Percentiles rank a stretch among this genome's conserved stretches.
Conservation (phyloP, 1,139 yeast species). For the Lizanozyma gosingica region DNA sequence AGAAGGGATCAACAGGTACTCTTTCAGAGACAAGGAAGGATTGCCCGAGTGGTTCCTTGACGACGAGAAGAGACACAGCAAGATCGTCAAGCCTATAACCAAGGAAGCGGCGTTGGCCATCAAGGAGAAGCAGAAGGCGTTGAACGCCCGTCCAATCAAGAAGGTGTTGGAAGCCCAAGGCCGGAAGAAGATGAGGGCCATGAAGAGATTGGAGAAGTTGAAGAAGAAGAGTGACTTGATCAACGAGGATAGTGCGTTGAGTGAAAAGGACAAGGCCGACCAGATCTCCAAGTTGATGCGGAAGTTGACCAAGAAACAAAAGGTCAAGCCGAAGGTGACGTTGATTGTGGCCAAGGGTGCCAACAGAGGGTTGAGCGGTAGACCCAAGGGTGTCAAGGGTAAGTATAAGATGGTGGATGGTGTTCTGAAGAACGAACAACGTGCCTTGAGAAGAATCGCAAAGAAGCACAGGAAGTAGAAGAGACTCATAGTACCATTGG, state of each 20-base stretch:
- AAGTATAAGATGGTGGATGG: conserved; percentile 99
- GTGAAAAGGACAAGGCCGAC: conserved; percentile 90
- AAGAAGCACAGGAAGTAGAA: conserved; percentile 60
- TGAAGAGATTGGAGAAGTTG: conserved; percentile 77
- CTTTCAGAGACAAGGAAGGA: conserved; percentile 85
- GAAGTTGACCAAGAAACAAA: conserved; percentile 69
- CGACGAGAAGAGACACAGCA: conserved; percentile 81
- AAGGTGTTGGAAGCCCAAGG: conserved; percentile 97
- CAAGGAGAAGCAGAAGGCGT: conserved; percentile 78
- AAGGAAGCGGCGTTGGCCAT: conserved; percentile 94
- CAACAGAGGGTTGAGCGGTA: conserved; percentile 81
- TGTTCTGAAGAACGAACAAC: conserved; percentile 90
- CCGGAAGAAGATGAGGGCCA: conserved; percentile 91
- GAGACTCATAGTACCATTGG: no score
- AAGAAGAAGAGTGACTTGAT: conserved; percentile 91
- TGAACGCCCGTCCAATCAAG: conserved; percentile 96
- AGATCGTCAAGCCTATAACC: conserved; percentile 83
- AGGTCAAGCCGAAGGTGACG: conserved; percentile 73
- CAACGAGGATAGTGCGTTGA: conserved; percentile 77
- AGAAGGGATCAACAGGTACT: conserved; percentile 85
- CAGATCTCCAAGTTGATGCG: conserved; percentile 83
- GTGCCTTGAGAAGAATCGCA: conserved; percentile 84
- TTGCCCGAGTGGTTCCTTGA: conserved; percentile 95
- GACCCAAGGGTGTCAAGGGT: conserved; percentile 96
- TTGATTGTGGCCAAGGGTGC: conserved; percentile 85